These are phyloP conservation scores for Pyrenophora teres DNA, from an alignment of 2,329 filamentous ascomycete species.

Conservation along the genomic window DNA sequence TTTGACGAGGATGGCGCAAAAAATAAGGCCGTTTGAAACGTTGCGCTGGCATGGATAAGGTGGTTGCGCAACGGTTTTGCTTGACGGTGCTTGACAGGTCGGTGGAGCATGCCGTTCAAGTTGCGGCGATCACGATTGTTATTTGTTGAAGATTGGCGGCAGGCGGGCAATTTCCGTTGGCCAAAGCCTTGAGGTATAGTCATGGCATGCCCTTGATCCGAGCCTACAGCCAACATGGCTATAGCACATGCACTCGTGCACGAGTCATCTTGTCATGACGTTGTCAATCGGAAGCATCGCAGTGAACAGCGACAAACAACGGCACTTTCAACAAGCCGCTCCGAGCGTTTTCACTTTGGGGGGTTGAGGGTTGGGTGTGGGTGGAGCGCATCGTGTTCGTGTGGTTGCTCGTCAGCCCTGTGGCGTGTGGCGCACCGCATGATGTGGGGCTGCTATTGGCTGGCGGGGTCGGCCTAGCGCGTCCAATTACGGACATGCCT, in stretches of 20 bases:
- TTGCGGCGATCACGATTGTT: conserved; percentile 1
- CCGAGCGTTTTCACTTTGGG: too few species aligned
- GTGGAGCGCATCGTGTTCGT: too few species aligned
- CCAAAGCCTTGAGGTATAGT: not conserved
- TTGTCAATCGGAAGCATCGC: too few species aligned
- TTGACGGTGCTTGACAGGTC: conserved; percentile 1
- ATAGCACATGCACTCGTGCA: too few species aligned
- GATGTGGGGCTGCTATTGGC: conserved; percentile 1
- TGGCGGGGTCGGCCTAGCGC: not conserved
- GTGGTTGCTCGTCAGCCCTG: conserved; percentile 1
- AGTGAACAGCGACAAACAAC: too few species aligned
- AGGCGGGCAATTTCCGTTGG: not conserved
- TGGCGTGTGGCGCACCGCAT: not conserved
- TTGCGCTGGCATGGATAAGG: conserved; percentile 3
- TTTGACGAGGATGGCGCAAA: conserved; percentile 3
- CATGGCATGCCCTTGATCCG: not conserved
- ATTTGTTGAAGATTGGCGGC: not conserved
- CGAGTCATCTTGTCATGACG: too few species aligned
- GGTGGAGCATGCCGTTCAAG: conserved; percentile 2
- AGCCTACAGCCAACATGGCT: not conserved
- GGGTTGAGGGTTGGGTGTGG: too few species aligned
- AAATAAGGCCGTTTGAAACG: conserved; percentile 13
- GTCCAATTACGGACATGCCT: conserved; percentile 14
- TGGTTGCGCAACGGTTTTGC: conserved; percentile 3
- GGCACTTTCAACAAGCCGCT: too few species aligned